phyloP scores from a whole-genome alignment of 441 rosid genomes.

The Mallotus repandus region DNA sequence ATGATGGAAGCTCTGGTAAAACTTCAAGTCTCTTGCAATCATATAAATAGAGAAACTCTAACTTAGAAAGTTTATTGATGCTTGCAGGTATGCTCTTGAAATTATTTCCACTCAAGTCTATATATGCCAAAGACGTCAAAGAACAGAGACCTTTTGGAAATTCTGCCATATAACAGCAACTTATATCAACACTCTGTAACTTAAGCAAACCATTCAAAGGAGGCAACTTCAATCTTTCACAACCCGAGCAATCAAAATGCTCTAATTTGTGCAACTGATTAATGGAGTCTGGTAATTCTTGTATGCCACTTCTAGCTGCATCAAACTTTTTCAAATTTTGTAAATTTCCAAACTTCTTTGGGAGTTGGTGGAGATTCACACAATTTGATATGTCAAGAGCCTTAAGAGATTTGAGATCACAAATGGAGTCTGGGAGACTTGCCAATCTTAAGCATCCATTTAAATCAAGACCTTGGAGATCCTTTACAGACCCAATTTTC shows the following conservation, averaged over 20 bases:
- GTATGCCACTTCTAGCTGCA: too few relatives aligned
- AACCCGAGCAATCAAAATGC: background rate
- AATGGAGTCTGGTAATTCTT: background rate
- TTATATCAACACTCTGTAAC: background rate
- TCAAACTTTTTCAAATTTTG: too few relatives aligned
- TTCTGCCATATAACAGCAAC: background rate
- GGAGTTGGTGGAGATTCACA: too few relatives aligned
- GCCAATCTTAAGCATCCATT: too few relatives aligned
- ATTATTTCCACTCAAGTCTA: background rate
- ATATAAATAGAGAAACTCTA: background rate
- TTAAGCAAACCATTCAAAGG: background rate
- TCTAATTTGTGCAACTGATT: background rate
- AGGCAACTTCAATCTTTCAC: background rate
- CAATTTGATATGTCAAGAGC: too few relatives aligned
- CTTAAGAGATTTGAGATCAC: too few relatives aligned
- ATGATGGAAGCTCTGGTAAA: conserved; percentile 7
- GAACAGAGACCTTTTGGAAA: conserved; percentile 1
- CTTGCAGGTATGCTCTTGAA: background rate
- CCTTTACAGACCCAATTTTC: too few relatives aligned
- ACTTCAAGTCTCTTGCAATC: background rate
- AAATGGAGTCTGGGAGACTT: too few relatives aligned
- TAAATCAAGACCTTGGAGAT: too few relatives aligned
- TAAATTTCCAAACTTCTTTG: too few relatives aligned
- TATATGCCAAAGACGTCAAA: background rate
- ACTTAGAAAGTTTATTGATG: background rate